Conservation (phyloP, 1,139 yeast species). For the Debaryomycetaceae sp. region DNA sequence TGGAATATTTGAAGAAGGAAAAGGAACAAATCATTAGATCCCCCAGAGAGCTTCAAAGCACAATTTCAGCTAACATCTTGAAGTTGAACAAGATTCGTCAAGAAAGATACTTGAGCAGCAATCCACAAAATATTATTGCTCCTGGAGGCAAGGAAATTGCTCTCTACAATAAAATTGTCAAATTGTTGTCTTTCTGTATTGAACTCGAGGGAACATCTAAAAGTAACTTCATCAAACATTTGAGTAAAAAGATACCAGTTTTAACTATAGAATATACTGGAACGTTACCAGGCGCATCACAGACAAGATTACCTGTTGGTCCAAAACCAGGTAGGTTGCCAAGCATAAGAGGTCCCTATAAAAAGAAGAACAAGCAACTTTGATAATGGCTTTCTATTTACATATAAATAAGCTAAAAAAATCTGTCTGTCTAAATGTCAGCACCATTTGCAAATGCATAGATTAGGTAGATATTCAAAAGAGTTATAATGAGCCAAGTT, state of each 20-base stretch:
- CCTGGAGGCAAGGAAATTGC: conserved; percentile 29
- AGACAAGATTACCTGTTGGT: conserved; percentile 11
- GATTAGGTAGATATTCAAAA: conserved; percentile 70
- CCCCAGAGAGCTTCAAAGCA: conserved; percentile 37
- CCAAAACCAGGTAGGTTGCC: conserved; percentile 32
- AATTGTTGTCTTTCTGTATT: conserved; percentile 29
- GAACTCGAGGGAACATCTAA: conserved; percentile 25
- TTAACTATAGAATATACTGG: conserved; percentile 75
- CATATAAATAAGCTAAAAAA: neutral
- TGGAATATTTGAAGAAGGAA: conserved; percentile 25
- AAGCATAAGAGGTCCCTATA: conserved; percentile 39
- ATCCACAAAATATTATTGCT: conserved; percentile 24
- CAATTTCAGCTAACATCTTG: conserved; percentile 54
- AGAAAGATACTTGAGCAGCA: conserved; percentile 42
- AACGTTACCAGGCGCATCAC: conserved; percentile 62
- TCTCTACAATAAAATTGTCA: conserved; percentile 41
- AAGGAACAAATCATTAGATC: conserved; percentile 21
- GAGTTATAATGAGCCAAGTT: conserved; percentile 72
- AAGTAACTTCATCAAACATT: conserved; percentile 27
- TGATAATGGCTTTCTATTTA: conserved; percentile 1
- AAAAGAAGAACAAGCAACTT: conserved; percentile 28
- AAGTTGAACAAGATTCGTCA: conserved; percentile 65
- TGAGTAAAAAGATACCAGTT: conserved; percentile 58
- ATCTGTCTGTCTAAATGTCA: conserved; percentile 39
- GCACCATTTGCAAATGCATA: conserved; percentile 67